These are phyloP conservation scores for Macrophomina tecta DNA, from an alignment of 2,329 filamentous ascomycete genomes.

Conservation along the genomic window DNA sequence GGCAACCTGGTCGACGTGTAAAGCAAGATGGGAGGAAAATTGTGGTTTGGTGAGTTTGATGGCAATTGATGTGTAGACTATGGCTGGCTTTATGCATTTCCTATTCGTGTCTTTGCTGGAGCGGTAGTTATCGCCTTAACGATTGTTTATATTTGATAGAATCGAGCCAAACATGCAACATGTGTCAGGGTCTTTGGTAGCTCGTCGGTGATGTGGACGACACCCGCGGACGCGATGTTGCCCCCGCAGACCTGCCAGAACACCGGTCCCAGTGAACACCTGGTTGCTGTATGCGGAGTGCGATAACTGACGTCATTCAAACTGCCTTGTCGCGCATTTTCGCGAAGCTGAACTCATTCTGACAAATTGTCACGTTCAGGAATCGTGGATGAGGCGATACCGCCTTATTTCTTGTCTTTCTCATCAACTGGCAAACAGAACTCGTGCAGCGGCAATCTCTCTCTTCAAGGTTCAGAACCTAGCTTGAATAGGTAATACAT, in stretches of 20 bases:
- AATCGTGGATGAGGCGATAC: not conserved
- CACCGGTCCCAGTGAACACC: not conserved
- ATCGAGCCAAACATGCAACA: slow-evolving; percentile 11
- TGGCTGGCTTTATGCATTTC: slow-evolving; percentile 19
- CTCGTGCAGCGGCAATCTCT: not conserved
- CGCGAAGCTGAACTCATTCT: not conserved
- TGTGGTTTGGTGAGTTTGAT: not conserved
- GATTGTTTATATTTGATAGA: slow-evolving; percentile 22
- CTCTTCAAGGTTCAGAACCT: slow-evolving; percentile 9
- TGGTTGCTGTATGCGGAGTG: not conserved
- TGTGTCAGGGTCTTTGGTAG: not conserved
- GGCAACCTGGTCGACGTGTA: slow-evolving; percentile 28
- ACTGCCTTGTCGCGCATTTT: too few relatives aligned
- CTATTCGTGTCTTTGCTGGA: slow-evolving; percentile 1
- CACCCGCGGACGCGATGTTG: too few relatives aligned
- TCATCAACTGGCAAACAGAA: not conserved
- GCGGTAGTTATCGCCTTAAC: slow-evolving; percentile 14
- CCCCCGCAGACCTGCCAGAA: too few relatives aligned
- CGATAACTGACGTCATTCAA: not conserved
- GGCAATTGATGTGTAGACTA: slow-evolving; percentile 19
- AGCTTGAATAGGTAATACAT: slow-evolving; percentile 19
- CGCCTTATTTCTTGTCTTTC: not conserved
- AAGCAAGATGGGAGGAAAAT: not conserved
- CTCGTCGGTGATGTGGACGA: too few relatives aligned
- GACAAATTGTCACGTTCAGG: not conserved